Evolutionary conservation across 1,139 yeast genomes (phyloP).

Genomic region (Kurtzmaniella quercitrusa): DNA sequence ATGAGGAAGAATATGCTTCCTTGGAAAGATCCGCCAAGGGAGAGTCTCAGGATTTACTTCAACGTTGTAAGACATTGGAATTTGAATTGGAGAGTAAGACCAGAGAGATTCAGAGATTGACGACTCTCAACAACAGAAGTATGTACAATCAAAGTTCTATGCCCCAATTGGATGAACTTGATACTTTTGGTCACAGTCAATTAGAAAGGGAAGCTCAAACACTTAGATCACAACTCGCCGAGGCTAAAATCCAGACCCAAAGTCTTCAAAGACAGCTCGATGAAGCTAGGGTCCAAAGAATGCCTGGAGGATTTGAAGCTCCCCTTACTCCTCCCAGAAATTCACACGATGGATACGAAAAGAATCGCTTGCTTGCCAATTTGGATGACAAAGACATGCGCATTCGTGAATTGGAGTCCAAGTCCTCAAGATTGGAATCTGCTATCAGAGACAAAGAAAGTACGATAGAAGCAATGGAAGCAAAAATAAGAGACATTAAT

Average conservation of each 20-base stretch:
- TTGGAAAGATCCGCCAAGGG: slow-evolving; percentile 12
- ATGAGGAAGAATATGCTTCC: slow-evolving; percentile 23
- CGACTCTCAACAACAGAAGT: slow-evolving; percentile 3
- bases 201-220: slow-evolving; percentile 17
- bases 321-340: not conserved
- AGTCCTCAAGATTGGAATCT: slow-evolving; percentile 21
- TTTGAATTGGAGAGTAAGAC: slow-evolving; percentile 12
- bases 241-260: slow-evolving; percentile 15
- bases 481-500: slow-evolving; percentile 21
- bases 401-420: slow-evolving; percentile 17
- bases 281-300: slow-evolving; percentile 71
- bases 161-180: slow-evolving; percentile 17
- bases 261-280: slow-evolving; percentile 58
- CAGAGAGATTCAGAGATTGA: slow-evolving; percentile 16
- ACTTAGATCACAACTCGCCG: slow-evolving; percentile 14
- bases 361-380: slow-evolving; percentile 1
- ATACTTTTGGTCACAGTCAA: slow-evolving; percentile 15
- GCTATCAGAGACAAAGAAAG: slow-evolving; percentile 29
- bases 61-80: slow-evolving; percentile 13
- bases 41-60: slow-evolving; percentile 13
- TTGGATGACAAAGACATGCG: slow-evolving; percentile 13
- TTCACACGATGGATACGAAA: not conserved
- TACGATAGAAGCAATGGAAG: slow-evolving; percentile 24
- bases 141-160: slow-evolving; percentile 13
- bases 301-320: slow-evolving; percentile 17